phyloP scores from a whole-genome alignment of 1,284 basidiomycete species.

The Golubevia sp. region DNA sequence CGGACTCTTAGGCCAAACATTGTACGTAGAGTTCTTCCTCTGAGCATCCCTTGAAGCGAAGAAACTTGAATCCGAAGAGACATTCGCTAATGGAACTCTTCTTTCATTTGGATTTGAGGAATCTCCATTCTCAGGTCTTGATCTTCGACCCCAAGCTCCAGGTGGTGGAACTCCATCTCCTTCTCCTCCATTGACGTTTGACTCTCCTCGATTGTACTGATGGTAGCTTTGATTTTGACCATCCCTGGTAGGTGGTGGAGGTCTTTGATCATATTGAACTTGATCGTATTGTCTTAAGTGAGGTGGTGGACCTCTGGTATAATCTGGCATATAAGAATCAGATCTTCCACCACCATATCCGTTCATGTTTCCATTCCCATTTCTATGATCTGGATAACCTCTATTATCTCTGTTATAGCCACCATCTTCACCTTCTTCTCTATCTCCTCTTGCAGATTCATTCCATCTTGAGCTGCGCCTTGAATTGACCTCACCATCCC shows the following conservation, averaged over 20 bases:
- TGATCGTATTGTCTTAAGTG: too few species aligned
- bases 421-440: neutral
- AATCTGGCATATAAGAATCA: neutral
- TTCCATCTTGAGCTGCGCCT: too few species aligned
- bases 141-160: neutral
- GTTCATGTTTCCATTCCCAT: neutral
- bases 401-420: neutral
- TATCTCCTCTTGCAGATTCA: too few species aligned
- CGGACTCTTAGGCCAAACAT: constrained; percentile 42
- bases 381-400: neutral
- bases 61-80: constrained; percentile 13
- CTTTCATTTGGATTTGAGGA: neutral
- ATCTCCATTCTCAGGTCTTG: neutral
- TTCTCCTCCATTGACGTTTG: neutral
- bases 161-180: neutral
- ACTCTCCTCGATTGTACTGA: neutral
- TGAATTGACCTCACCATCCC: too few species aligned
- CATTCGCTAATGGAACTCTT: neutral
- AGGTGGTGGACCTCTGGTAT: too few species aligned
- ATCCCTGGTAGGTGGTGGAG: neutral
- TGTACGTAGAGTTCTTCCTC: constrained; percentile 30
- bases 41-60: constrained; percentile 33
- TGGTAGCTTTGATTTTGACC: neutral
- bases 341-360: neutral
- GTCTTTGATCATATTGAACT: neutral